These are phyloP conservation scores for Ustilago hordei DNA, from an alignment of 1,284 basidiomycete species.

Conservation along the genomic window DNA sequence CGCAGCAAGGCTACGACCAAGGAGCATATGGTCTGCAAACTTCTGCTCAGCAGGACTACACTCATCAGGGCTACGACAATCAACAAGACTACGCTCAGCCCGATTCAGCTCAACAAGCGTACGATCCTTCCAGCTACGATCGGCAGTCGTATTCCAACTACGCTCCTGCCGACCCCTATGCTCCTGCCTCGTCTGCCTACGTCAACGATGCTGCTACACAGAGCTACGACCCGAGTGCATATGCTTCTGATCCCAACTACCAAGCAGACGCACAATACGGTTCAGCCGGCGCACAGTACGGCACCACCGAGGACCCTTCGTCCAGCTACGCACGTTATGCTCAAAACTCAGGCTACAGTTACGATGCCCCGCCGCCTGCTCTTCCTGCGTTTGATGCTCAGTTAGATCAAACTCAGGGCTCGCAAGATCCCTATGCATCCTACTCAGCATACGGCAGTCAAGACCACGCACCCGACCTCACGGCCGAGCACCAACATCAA, in stretches of 20 bases:
- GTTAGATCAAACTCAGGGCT: slow-evolving; percentile 3
- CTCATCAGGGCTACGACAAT: slow-evolving; percentile 2
- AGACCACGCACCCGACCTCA: slow-evolving; percentile 6
- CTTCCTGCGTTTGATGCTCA: slow-evolving; percentile 20
- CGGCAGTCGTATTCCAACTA: slow-evolving; percentile 25
- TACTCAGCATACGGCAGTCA: slow-evolving; percentile 16
- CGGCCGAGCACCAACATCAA: slow-evolving; percentile 9
- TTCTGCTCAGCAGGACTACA: slow-evolving; percentile 24
- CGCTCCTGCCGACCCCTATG: slow-evolving; percentile 21
- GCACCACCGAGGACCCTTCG: neutral
- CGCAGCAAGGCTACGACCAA: slow-evolving; percentile 17
- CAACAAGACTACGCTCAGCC: slow-evolving; percentile 16
- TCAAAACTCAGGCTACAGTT: slow-evolving; percentile 18
- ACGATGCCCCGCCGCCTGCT: slow-evolving; percentile 11
- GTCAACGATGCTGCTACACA: slow-evolving; percentile 1
- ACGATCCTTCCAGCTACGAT: slow-evolving; percentile 19
- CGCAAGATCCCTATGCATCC: slow-evolving; percentile 17
- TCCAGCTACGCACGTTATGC: slow-evolving; percentile 20
- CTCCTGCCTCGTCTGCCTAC: slow-evolving; percentile 16
- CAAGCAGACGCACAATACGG: slow-evolving; percentile 20
- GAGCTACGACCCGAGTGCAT: slow-evolving; percentile 26
- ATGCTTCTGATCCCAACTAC: slow-evolving; percentile 10
- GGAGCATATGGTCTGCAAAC: slow-evolving; percentile 26
- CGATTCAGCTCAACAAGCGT: slow-evolving; percentile 21
- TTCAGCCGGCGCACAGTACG: slow-evolving; percentile 10